phyloP scores from a whole-genome alignment of 1,284 basidiomycete species.

The Microbotryum lychnidis-dioicae region DNA sequence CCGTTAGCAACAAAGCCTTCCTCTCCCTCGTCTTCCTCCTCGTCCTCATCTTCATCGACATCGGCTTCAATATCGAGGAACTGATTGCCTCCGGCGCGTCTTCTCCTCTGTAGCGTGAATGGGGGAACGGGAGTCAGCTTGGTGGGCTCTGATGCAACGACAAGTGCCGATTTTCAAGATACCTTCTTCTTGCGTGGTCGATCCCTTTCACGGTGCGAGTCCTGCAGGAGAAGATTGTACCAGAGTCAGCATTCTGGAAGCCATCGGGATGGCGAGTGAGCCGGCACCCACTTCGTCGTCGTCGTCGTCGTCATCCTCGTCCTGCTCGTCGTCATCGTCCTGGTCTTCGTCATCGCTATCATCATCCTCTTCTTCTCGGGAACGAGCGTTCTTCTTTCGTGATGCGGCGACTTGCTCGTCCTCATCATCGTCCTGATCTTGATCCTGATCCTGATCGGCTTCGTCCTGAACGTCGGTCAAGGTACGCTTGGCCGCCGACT shows the following conservation, averaged over 20 bases:
- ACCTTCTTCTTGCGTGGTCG: constrained; percentile 31
- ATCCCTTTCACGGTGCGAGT: constrained; percentile 11
- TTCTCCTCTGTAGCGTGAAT: constrained; percentile 11
- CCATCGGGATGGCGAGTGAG: not conserved
- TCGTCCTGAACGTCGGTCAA: no score
- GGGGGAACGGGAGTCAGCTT: not conserved
- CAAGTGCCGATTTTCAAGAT: not conserved
- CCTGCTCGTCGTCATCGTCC: constrained; percentile 44
- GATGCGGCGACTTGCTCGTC: no score
- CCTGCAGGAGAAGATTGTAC: not conserved
- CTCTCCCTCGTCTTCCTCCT: constrained; percentile 51
- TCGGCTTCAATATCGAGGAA: constrained; percentile 95
- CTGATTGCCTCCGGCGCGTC: constrained; percentile 49
- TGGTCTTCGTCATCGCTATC: constrained; percentile 7
- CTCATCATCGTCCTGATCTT: no score
- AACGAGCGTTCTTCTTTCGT: no score
- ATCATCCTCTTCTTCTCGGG: no score
- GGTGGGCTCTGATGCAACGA: not conserved
- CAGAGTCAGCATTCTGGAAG: not conserved
- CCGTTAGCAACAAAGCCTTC: constrained; percentile 38
- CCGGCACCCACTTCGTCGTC: constrained; percentile 3
- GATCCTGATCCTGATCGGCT: no score
- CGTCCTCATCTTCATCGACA: constrained; percentile 74
- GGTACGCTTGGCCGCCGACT: no score
- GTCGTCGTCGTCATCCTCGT: constrained; percentile 49